Conservation (phyloP, 1,284 basidiomycete genomes). For the Veloboletus limbatus region DNA sequence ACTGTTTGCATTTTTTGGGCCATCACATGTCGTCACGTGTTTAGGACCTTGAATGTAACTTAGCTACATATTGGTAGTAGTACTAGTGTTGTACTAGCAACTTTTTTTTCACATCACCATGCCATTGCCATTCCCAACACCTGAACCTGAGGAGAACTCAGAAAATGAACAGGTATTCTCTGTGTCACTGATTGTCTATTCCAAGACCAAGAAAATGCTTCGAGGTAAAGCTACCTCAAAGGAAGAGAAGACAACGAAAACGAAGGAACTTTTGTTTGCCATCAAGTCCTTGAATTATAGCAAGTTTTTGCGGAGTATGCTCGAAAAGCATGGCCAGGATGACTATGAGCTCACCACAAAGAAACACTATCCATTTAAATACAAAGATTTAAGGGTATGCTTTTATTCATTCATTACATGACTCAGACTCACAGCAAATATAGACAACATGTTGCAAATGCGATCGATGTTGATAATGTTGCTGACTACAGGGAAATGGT, state of each 20-base stretch:
- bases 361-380: neutral
- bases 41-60: too few species aligned
- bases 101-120: neutral
- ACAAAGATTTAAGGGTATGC: too few species aligned
- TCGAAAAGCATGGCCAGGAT: neutral
- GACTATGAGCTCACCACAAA: neutral
- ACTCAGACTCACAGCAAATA: neutral
- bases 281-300: neutral
- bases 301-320: neutral
- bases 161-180: constrained; percentile 5
- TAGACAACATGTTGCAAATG: neutral
- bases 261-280: neutral
- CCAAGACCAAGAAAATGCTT: neutral
- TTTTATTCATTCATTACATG: neutral
- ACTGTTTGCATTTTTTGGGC: neutral
- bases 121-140: neutral
- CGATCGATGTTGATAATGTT: constrained; percentile 12
- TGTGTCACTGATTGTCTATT: constrained; percentile 1
- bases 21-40: too few species aligned
- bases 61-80: too few species aligned
- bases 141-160: neutral
- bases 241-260: neutral
- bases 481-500: constrained; percentile 17
- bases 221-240: neutral
- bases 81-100: neutral